Base-by-base conservation (phyloP, 2,329 filamentous ascomycete genomes). In the Phaeoacremonium minimum region DNA sequence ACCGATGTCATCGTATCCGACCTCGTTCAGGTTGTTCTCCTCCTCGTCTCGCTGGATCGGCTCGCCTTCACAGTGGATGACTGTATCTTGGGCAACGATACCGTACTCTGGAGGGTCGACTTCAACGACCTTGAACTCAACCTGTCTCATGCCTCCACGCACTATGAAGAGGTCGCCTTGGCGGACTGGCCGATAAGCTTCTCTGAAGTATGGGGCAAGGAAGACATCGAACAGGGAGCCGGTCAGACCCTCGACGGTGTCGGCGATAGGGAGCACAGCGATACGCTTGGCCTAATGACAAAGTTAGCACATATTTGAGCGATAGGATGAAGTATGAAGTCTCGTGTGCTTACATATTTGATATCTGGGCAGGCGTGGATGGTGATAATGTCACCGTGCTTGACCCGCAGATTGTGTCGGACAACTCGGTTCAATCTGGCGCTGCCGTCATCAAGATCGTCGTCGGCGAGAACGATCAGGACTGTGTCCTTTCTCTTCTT, bases 401-500 rank as follows among this genome's bases (percentile, higher is more conserved):
- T 97, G 56, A 98, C 91, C 40, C 93, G 85, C 46, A 98, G 79
- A 68, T 98, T 98, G 77, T 97, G 93, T 63, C 93, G 85, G 56
- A 97, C 90, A 46, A 97, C 93, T 64, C 94, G 87, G 77, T 98
- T 98, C 75, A 98, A 93, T 57, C 93, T 86, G 52, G 87, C 93
- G 55, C 85, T 95, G 51, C 93, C 93, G 59, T 98, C 93, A 71
- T 98, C 93, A 37, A 98, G 83, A 47, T 98, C 93, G 57, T 98
- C 93, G 63, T 98, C 93, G 46, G 90, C 90, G 43, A 98, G 78
- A 42, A 98, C 94, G 57, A 98, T 97, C 58, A 98, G 74, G 42
- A 97, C 93, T 4, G 93, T 98, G 60, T 98, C 93, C 77, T 96
- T 96, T 68, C 93, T 82, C 86, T 97, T 98, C 83, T 98, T 98